Evolutionary conservation across 2,329 filamentous ascomycete species (phyloP), one percentile per base, ranked within the genome.

Genomic region (Paraphoma sp.): DNA sequence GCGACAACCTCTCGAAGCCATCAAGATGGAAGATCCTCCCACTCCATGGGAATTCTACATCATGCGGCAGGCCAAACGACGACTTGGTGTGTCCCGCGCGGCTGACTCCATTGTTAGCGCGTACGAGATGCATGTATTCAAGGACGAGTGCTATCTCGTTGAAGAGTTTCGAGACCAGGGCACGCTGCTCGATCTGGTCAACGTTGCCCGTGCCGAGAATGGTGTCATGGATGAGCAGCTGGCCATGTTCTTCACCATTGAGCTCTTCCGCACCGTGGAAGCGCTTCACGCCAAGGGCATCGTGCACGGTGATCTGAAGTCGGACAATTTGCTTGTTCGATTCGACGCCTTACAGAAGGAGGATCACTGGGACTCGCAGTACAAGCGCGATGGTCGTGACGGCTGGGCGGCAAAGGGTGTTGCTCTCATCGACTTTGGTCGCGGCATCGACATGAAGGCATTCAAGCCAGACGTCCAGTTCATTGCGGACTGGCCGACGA

Each of bases 41-140:
- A 90, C 88, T 4, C 84, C 91, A 0, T 99, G 95, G 95, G 95
- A 99, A 73, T 99, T 98, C 72, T 91, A 97, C 78, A 96, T 99
- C 77, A 92, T 98, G 81, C 89, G 92, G 1, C 86, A 92, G 53
- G 87, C 91, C 1, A 91, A 94, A 62, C 81, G 85, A 18, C 90
- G 95, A 0, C 82, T 99, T 0, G 89, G 89, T 0, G 83, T 89
- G 1, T 85, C 78, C 7, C 88, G 94, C 12, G 89, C 90, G 0
- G 84, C 87, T 0, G 87, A 91, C 3, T 96, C 91, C 12, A 83
- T 99, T 56, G 87, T 96, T 1, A 85, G 87, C 38, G 94, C 90
- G 0, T 90, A 97, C 64, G 94, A 97, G 73, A 87, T 97, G 81
- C 95, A 98, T 72, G 83, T 97, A 7, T 98, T 94, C 81, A 85